Evolutionary conservation across 495 filamentous ascomycete genomes (phyloP).

Genomic region (Tuber indicum): DNA sequence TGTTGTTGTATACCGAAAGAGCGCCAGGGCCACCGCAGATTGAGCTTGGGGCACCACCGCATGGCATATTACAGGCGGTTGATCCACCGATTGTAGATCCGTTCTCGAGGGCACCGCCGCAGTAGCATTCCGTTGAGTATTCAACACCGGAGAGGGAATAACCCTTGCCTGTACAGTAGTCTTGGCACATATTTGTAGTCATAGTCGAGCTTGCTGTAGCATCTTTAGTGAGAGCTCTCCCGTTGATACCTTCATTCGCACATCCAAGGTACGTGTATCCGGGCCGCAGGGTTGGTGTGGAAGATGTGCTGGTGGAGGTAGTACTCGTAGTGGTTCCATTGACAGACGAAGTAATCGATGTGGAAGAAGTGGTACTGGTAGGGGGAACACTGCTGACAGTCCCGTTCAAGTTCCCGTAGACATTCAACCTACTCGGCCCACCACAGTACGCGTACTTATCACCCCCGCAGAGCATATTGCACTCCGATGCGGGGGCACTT

Average conservation of each 20-base stretch:
- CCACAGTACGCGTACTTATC: slow-evolving; percentile 28
- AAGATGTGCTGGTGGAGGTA: not conserved
- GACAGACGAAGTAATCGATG: not conserved
- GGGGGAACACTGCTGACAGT: not conserved
- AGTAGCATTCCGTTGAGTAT: slow-evolving; percentile 43
- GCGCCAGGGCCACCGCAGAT: slow-evolving; percentile 46
- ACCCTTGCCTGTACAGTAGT: slow-evolving; percentile 21
- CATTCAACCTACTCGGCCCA: slow-evolving; percentile 18
- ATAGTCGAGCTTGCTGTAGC: slow-evolving; percentile 19
- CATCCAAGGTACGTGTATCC: slow-evolving; percentile 24
- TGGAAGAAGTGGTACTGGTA: slow-evolving; percentile 11
- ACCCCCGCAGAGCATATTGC: slow-evolving; percentile 35
- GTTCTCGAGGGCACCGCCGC: slow-evolving; percentile 38
- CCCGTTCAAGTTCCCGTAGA: slow-evolving; percentile 37
- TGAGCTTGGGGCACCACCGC: slow-evolving; percentile 42
- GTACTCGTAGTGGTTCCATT: not conserved
- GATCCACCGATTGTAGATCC: slow-evolving; percentile 36
- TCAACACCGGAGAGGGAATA: slow-evolving; percentile 32
- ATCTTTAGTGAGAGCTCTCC: slow-evolving; percentile 28
- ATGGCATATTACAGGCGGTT: slow-evolving; percentile 42
- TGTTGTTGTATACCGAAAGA: slow-evolving; percentile 45
- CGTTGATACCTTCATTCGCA: slow-evolving; percentile 28
- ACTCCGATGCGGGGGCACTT: slow-evolving; percentile 18
- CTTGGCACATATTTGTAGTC: slow-evolving; percentile 26
- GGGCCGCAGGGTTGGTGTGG: slow-evolving; percentile 3